phyloP scores from a whole-genome alignment of 2,329 filamentous ascomycete species.

The Claviceps sp. region DNA sequence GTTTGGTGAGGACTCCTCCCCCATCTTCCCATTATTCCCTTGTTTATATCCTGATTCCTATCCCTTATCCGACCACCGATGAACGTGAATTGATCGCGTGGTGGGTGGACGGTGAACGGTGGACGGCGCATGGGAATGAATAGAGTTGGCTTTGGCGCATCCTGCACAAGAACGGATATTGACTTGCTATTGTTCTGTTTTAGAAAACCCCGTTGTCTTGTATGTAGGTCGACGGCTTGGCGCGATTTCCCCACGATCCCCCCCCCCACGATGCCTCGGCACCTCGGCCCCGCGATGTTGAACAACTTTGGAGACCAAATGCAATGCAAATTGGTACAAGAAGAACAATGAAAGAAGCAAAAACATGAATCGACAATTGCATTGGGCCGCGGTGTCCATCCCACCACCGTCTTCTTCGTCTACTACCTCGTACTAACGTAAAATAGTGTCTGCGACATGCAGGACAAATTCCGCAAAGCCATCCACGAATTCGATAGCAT shows the following conservation, averaged over 20 bases:
- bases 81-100: no score
- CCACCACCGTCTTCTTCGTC: neutral
- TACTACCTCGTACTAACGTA: neutral
- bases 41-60: neutral
- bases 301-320: no score
- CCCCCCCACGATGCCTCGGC: neutral
- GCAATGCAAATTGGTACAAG: no score
- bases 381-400: no score
- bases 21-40: neutral
- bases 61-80: no score
- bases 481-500: conserved; percentile 81
- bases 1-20: conserved; percentile 17
- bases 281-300: neutral
- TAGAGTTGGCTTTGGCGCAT: no score
- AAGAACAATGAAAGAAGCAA: no score
- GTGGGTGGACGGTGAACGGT: no score
- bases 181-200: neutral
- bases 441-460: conserved; percentile 76
- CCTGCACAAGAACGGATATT: no score
- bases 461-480: conserved; percentile 77
- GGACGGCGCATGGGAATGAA: no score
- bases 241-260: no score
- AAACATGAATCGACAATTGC: no score
- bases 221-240: conserved; percentile 17
- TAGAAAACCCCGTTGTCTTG: conserved; percentile 39